Conservation (phyloP, 306 rosid genomes). For the Quillaja saponaria region DNA sequence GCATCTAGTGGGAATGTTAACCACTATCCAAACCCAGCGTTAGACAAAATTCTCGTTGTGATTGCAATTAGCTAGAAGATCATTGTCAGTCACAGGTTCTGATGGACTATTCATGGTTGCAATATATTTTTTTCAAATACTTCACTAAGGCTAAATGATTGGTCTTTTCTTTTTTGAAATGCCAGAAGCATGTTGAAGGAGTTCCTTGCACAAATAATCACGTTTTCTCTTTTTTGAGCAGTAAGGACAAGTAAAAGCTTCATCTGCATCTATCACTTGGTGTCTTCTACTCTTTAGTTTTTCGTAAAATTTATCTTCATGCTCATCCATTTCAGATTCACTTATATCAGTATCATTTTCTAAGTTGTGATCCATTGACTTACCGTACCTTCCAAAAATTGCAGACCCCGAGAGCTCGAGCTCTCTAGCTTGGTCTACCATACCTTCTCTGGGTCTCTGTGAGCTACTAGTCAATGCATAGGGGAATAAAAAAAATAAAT, state of each 20-base stretch:
- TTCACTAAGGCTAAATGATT: conserved; percentile 73
- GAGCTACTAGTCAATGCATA: too few species aligned
- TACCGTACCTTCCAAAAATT: too few species aligned
- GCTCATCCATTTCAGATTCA: too few species aligned
- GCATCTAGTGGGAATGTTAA: conserved; percentile 68
- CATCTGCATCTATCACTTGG: conserved; percentile 54
- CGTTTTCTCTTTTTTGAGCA: conserved; percentile 65
- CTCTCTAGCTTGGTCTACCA: too few species aligned
- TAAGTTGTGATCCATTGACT: too few species aligned
- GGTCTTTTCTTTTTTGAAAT: conserved; percentile 72
- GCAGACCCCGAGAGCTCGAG: too few species aligned
- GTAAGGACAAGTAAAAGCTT: too few species aligned
- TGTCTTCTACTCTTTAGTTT: conserved; percentile 63
- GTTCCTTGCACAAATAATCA: conserved; percentile 54
- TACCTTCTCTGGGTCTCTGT: too few species aligned
- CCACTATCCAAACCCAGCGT: conserved; percentile 92
- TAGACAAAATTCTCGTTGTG: conserved; percentile 72
- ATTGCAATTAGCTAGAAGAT: conserved; percentile 42
- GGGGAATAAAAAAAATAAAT: too few species aligned
- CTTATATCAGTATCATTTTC: too few species aligned
- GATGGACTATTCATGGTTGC: conserved; percentile 48
- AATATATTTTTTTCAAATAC: conserved; percentile 67
- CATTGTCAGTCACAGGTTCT: conserved; percentile 41
- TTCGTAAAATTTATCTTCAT: conserved; percentile 55
- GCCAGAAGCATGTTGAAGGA: too few species aligned